Evolutionary conservation across 352 stramenopile species (phyloP).

Genomic region (Aphanomyces euteiches): DNA sequence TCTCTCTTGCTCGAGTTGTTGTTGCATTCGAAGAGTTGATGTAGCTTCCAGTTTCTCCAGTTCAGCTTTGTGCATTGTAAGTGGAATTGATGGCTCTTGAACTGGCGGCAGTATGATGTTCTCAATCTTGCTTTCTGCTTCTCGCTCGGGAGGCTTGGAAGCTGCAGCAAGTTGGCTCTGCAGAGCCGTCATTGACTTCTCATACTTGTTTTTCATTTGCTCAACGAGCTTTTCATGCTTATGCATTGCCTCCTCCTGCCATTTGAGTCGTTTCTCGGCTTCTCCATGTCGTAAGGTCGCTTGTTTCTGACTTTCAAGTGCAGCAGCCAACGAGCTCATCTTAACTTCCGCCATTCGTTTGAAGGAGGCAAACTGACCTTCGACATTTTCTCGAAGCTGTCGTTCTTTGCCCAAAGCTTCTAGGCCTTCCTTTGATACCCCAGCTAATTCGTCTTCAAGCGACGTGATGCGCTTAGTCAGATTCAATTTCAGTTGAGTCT

Average conservation of each 20-base stretch:
- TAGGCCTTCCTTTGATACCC: neutral
- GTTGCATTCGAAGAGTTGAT: neutral
- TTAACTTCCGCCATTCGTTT: conserved; percentile 19
- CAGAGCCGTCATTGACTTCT: neutral
- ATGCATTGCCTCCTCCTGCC: conserved; percentile 21
- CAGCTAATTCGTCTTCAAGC: conserved; percentile 1
- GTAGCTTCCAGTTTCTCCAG: conserved; percentile 10
- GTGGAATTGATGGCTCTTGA: neutral
- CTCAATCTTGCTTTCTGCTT: neutral
- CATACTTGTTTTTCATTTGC: conserved; percentile 9
- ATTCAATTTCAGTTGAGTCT: neutral
- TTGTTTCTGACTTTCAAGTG: neutral
- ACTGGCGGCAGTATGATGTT: neutral
- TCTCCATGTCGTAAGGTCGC: neutral
- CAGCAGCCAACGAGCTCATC: conserved; percentile 5
- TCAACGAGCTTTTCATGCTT: conserved; percentile 17
- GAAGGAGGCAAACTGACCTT: conserved; percentile 17
- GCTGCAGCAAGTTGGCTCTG: neutral
- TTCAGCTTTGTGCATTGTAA: conserved; percentile 19
- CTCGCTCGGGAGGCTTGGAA: neutral
- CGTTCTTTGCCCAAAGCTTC: neutral
- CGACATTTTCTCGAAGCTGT: neutral
- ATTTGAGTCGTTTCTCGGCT: conserved; percentile 21
- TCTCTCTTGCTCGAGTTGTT: neutral
- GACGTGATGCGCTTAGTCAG: conserved; percentile 2